Base-by-base conservation (phyloP, 805 yeast genomes). In the Wickerhamomyces xylosicus region DNA sequence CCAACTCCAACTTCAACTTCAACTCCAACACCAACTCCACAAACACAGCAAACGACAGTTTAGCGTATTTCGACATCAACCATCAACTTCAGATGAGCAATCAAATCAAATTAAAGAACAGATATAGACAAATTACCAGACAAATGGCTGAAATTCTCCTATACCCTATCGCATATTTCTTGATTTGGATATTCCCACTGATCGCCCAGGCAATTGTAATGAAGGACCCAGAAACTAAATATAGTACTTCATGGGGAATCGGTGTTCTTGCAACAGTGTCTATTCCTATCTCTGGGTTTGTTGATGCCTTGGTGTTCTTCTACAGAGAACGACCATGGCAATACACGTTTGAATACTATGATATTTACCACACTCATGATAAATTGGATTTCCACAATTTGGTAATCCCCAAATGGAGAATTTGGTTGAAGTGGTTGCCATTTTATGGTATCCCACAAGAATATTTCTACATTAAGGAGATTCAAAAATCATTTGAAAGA, bases 301-400 rank as follows among this genome's bases (percentile, higher is more conserved):
- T 87, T 19, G 95, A 87, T 52, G 67, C 87, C 0, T 41, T 73
- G 15, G 95, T 86, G 10, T 87, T 85, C 54, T 61, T 82, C 28
- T 72, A 77, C 45, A 66, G 95, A 40, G 97, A 87, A 54, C 69
- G 65, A 42, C 95, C 95, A 1, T 85, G 95, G 95, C 64, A 64
- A 36, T 62, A 69, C 41, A 61, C 69, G 1, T 25, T 10, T 25
- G 29, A 25, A 25, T 25, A 25, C 14, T 25, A 25, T 13, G 29
- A 25, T 11, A 64, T 40, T 14, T 13, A 37, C 3, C 40, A 46
- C 10, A 53, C 61, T 1, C 62, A 57, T 13, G 38, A 44, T 14
- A 43, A 47, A 11, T 49, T 49, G 10, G 39, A 44, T 19, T 35
- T 44, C 34, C 44, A 58, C 17, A 41, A 48, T 14, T 56, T 57